Base-by-base conservation (phyloP, 2,329 filamentous ascomycete genomes). In the Mycosphaerella arachidis region DNA sequence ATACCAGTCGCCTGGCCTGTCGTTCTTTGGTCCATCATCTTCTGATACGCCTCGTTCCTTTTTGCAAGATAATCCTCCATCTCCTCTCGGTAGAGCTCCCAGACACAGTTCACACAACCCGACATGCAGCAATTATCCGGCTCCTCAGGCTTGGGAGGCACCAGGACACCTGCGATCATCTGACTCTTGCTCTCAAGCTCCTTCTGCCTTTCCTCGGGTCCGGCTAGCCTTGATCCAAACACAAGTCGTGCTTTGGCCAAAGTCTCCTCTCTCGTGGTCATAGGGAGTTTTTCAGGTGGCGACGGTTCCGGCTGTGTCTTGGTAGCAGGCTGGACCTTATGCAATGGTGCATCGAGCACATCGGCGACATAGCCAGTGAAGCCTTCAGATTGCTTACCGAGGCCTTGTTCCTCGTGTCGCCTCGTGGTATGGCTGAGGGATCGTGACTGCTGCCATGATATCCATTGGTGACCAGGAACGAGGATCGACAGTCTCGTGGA, bases 91-190 rank as follows among this genome's bases (percentile, higher is more conserved):
- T 87, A 97, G 56, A 86, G 81, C 69, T 97, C 92, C 92, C 92
- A 97, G 2, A 97, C 94, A 74, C 94, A 99, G 74, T 97, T 92
- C 53, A 96, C 93, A 73, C 94, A 99, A 3, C 94, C 94, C 71
- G 90, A 94, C 94, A 99, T 99, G 77, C 94, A 99, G 82, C 94
- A 99, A 72, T 99, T 97, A 70, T 97, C 94, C 3, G 94, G 94
- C 76, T 99, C 93, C 52, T 86, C 82, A 1, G 94, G 94, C 52
- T 84, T 84, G 0, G 92, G 92, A 1, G 94, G 94, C 4, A 97
- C 88, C 18, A 85, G 76, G 0, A 97, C 83, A 3, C 92, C 93
- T 1, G 90, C 92, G 57, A 97, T 80, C 61, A 85, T 79, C 8
- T 79, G 84, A 53, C 86, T 86, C 62, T 83, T 80, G 13, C 81